Evolutionary conservation across 2,329 filamentous ascomycete species (phyloP).

Genomic region (Aspergillus luchuensis): DNA sequence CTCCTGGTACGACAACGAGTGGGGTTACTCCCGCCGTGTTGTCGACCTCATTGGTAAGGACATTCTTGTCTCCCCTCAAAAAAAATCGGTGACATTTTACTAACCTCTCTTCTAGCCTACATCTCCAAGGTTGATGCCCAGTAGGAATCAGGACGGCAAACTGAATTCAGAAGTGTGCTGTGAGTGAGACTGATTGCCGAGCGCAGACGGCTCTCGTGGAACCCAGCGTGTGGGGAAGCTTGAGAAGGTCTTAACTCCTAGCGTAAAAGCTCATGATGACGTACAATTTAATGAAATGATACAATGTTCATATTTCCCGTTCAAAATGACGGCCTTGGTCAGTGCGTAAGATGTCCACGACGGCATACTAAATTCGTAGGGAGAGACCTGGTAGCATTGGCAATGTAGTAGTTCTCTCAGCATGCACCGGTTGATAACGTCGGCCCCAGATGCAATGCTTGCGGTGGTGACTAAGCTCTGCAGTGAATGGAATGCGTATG

Average conservation of each 20-base stretch:
- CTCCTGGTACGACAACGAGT: slow-evolving; percentile 99
- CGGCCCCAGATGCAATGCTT: background rate
- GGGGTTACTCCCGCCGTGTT: slow-evolving; percentile 97
- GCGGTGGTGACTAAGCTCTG: background rate
- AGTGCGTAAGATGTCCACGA: background rate
- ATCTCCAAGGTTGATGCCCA: slow-evolving; percentile 72
- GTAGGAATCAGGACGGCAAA: slow-evolving; percentile 42
- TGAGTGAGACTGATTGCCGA: slow-evolving; percentile 26
- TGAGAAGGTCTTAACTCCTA: slow-evolving; percentile 13
- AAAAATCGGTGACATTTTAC: slow-evolving; percentile 15
- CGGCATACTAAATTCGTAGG: background rate
- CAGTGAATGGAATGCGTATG: background rate
- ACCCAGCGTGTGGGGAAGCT: background rate
- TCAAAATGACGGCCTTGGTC: too few species aligned
- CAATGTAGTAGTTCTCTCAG: background rate
- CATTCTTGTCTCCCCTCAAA: background rate
- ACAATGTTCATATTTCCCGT: slow-evolving; percentile 14
- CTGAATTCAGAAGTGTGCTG: slow-evolving; percentile 38
- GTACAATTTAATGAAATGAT: slow-evolving; percentile 34
- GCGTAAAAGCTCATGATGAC: slow-evolving; percentile 31
- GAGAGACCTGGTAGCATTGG: background rate
- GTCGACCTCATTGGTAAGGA: slow-evolving; percentile 66
- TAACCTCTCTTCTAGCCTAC: slow-evolving; percentile 59
- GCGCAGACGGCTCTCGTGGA: slow-evolving; percentile 8
- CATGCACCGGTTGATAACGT: background rate